phyloP scores from a whole-genome alignment of 1,284 basidiomycete genomes.

The Sutorius eximius region DNA sequence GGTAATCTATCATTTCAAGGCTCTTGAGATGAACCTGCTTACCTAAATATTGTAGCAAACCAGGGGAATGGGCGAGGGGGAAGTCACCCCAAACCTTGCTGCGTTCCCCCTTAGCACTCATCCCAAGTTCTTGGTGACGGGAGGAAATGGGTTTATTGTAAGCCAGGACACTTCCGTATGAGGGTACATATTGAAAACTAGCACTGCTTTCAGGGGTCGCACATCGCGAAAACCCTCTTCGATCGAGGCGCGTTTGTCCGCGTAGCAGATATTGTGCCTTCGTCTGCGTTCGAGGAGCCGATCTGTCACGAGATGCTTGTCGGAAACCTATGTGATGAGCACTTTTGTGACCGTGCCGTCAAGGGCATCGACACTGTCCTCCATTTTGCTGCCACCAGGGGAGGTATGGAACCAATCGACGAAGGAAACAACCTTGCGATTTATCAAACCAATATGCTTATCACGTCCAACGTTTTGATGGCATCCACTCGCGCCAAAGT shows the following conservation, averaged over 20 bases:
- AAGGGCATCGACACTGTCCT: slow-evolving; percentile 44
- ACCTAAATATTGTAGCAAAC: background rate
- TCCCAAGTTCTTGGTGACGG: slow-evolving; percentile 46
- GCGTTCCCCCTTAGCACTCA: background rate
- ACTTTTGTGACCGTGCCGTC: slow-evolving; percentile 41
- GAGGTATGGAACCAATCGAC: slow-evolving; percentile 63
- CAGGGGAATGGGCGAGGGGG: slow-evolving; percentile 4
- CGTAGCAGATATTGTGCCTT: slow-evolving; percentile 42
- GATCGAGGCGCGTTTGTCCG: slow-evolving; percentile 39
- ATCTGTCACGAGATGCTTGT: slow-evolving; percentile 40
- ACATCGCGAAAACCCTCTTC: slow-evolving; percentile 45
- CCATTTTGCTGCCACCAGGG: slow-evolving; percentile 61
- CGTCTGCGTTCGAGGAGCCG: slow-evolving; percentile 27
- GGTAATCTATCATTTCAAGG: background rate
- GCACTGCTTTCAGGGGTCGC: slow-evolving; percentile 44
- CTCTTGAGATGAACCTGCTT: background rate
- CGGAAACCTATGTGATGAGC: slow-evolving; percentile 49
- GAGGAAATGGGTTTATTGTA: slow-evolving; percentile 60
- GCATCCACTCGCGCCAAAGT: slow-evolving; percentile 42
- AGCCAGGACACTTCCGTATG: slow-evolving; percentile 17
- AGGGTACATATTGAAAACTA: background rate
- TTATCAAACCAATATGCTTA: slow-evolving; percentile 49
- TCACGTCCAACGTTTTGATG: slow-evolving; percentile 48
- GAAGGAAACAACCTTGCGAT: slow-evolving; percentile 48
- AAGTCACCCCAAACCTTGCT: background rate